Conservation (phyloP, 176 grass and related monocot species). For the Eremochloa ophiuroides region DNA sequence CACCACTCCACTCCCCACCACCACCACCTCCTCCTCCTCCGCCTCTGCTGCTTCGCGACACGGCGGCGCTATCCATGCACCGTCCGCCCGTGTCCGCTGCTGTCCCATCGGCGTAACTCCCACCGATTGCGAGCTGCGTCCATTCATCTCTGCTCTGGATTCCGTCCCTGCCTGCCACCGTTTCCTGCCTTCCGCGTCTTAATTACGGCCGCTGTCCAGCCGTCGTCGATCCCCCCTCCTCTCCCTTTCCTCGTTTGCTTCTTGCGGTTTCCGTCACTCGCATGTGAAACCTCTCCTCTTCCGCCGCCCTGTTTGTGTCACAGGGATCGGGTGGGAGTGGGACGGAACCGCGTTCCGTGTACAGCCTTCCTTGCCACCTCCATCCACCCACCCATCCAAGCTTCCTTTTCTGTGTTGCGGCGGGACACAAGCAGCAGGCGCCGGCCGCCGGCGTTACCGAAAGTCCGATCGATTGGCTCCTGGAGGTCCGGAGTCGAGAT, state of each 20-base stretch:
- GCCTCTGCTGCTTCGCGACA: not conserved
- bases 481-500: not conserved
- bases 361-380: not conserved
- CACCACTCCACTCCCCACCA: not conserved
- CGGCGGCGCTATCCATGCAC: not conserved
- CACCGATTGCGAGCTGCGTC: too few relatives aligned
- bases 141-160: not conserved
- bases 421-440: not conserved
- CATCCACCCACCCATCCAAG: too few relatives aligned
- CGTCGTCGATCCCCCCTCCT: not conserved
- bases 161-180: not conserved
- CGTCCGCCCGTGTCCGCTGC: not conserved
- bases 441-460: not conserved
- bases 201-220: not conserved
- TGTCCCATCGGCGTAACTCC: not conserved
- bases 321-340: constrained; percentile 11
- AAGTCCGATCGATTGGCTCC: not conserved
- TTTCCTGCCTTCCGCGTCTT: not conserved
- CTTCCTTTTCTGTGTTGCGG: not conserved
- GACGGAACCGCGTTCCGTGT: constrained; percentile 24
- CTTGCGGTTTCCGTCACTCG: not conserved
- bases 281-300: constrained; percentile 16
- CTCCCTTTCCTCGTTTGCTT: not conserved
- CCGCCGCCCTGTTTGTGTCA: not conserved
- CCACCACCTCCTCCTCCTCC: not conserved